Evolutionary conservation across 2,329 filamentous ascomycete species (phyloP).

Genomic region (Claviceps maximensis): DNA sequence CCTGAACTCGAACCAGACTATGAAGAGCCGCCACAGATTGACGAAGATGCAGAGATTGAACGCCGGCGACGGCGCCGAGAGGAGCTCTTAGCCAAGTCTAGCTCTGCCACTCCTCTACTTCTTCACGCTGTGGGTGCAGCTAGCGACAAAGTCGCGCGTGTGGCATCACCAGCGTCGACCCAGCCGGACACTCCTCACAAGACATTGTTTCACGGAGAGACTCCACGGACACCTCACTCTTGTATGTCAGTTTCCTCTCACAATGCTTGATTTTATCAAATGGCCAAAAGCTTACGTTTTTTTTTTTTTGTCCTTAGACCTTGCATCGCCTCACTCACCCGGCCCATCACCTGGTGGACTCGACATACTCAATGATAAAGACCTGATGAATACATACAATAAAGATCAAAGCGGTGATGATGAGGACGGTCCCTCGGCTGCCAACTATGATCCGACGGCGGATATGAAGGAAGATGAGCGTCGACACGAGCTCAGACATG

Average conservation of each 20-base stretch:
- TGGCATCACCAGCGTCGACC: constrained; percentile 40
- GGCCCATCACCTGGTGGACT: constrained; percentile 43
- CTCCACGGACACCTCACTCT: constrained; percentile 33
- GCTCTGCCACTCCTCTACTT: constrained; percentile 58
- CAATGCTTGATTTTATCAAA: not conserved
- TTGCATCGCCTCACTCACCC: constrained; percentile 28
- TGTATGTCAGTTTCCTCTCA: constrained; percentile 25
- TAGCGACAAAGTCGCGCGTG: constrained; percentile 40
- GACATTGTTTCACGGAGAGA: constrained; percentile 19
- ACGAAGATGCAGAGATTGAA: constrained; percentile 75
- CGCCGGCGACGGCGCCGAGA: constrained; percentile 73
- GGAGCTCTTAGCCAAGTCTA: constrained; percentile 73
- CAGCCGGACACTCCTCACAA: constrained; percentile 28
- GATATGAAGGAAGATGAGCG: constrained; percentile 79
- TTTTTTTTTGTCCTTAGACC: constrained; percentile 11
- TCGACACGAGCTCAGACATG: constrained; percentile 52
- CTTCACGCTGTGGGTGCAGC: constrained; percentile 59
- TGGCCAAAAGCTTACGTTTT: constrained; percentile 11
- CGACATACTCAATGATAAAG: constrained; percentile 51
- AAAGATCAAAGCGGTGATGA: constrained; percentile 23
- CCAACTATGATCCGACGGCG: constrained; percentile 78
- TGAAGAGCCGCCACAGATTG: constrained; percentile 47
- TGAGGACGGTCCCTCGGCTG: constrained; percentile 73
- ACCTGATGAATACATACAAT: constrained; percentile 49
- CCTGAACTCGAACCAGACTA: constrained; percentile 26